A percentile compares a stretch with the other conserved stretches of the same genome.
Conservation (phyloP, 176 grass and related monocot genomes). For the Triticum urartu region DNA sequence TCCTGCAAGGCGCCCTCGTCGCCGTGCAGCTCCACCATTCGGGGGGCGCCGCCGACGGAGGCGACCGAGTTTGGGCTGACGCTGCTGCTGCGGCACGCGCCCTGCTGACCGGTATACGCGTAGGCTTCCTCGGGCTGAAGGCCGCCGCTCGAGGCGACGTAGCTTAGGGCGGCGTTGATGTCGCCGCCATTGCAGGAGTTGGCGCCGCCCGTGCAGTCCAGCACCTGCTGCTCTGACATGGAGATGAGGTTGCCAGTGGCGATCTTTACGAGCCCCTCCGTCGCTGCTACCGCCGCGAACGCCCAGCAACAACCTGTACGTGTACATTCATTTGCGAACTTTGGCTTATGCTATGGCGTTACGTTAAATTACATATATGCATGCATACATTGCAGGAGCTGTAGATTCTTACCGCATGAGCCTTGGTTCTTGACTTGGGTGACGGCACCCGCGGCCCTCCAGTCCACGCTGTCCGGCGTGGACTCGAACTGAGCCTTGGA, state of each 20-base stretch:
- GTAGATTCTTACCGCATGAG: conserved; percentile 17
- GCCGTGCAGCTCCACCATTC: neutral
- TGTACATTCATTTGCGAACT: neutral
- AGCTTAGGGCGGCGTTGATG: conserved; percentile 26
- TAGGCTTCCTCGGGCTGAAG: conserved; percentile 39
- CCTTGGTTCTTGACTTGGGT: conserved; percentile 45
- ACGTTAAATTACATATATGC: no score
- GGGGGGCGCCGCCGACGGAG: neutral
- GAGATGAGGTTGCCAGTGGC: conserved; percentile 27
- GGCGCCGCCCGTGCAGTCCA: conserved; percentile 15
- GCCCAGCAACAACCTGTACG: conserved; percentile 50
- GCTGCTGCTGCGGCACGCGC: neutral
- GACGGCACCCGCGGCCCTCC: conserved; percentile 40
- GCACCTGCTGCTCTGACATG: conserved; percentile 43
- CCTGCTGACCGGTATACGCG: conserved; percentile 31
- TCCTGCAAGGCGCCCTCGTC: conserved; percentile 35
- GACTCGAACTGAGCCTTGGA: neutral
- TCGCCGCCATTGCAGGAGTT: conserved; percentile 31
- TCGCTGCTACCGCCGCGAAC: conserved; percentile 37
- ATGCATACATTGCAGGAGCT: neutral
- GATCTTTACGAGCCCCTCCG: conserved; percentile 27
- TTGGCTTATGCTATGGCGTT: no score
- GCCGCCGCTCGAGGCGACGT: conserved; percentile 37
- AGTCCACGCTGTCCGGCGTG: conserved; percentile 34
- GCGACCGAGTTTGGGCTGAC: conserved; percentile 2